These are phyloP conservation scores for Helenozyma rhizophorensis DNA, from an alignment of 805 yeast genomes.

Conservation along the genomic window DNA sequence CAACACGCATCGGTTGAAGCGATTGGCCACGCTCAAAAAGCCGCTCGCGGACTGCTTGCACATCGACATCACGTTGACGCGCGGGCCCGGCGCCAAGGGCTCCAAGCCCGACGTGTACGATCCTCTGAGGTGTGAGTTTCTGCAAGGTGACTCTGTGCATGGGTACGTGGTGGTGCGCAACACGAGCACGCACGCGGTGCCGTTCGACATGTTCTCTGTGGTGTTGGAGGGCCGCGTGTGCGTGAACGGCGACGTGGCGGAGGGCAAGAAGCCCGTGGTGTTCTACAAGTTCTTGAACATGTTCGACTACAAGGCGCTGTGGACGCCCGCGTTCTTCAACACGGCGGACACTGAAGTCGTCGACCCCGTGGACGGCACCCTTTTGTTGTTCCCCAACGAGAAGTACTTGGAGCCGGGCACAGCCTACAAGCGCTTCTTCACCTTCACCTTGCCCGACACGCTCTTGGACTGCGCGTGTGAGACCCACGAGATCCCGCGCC, in stretches of 20 bases:
- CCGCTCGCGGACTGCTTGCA: slow-evolving; percentile 15
- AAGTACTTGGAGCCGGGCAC: slow-evolving; percentile 23
- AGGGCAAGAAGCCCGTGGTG: slow-evolving; percentile 16
- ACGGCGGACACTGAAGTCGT: slow-evolving; percentile 3
- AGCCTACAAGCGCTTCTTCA: slow-evolving; percentile 33
- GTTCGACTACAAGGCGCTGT: slow-evolving; percentile 28
- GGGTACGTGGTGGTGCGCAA: slow-evolving; percentile 23
- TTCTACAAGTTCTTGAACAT: slow-evolving; percentile 27
- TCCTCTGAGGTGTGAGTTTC: slow-evolving; percentile 21
- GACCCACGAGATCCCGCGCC: slow-evolving; percentile 20
- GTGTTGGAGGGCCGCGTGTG: slow-evolving; percentile 25
- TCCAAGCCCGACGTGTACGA: slow-evolving; percentile 15
- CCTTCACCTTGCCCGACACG: slow-evolving; percentile 34
- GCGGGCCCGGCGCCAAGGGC: slow-evolving; percentile 14
- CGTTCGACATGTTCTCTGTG: slow-evolving; percentile 26
- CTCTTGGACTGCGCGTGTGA: slow-evolving; percentile 28
- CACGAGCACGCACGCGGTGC: slow-evolving; percentile 14
- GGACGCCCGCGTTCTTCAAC: slow-evolving; percentile 24
- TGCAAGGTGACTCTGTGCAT: slow-evolving; percentile 24
- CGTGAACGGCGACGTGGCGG: slow-evolving; percentile 17
- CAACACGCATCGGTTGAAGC: slow-evolving; percentile 23
- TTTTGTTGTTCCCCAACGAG: slow-evolving; percentile 19
- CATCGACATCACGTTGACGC: slow-evolving; percentile 18
- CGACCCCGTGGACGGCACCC: slow-evolving; percentile 33
- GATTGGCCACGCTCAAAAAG: slow-evolving; percentile 14